phyloP scores from a whole-genome alignment of 768 basidiomycete genomes.

The Mycena galopus region DNA sequence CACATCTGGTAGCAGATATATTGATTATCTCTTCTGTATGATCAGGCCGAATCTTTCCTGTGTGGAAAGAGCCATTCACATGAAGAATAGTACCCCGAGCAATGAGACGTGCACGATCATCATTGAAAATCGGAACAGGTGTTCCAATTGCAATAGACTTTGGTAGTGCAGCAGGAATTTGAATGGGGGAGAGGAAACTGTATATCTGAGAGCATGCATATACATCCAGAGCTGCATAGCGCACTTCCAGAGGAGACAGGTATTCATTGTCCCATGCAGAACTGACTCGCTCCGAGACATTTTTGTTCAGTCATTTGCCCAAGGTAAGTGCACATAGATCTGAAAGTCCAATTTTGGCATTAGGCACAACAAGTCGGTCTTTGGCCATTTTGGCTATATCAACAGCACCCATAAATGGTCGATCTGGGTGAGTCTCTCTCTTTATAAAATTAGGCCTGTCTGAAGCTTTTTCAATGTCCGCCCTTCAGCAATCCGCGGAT shows the following conservation, averaged over 20 bases:
- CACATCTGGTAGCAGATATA: slow-evolving; percentile 31
- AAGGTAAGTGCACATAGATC: slow-evolving; percentile 48
- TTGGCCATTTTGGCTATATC: slow-evolving; percentile 37
- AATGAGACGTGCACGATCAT: neutral
- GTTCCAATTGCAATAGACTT: neutral
- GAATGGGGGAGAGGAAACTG: neutral
- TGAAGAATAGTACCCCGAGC: neutral
- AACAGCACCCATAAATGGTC: slow-evolving; percentile 19
- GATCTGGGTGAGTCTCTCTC: neutral
- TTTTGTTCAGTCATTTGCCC: slow-evolving; percentile 35
- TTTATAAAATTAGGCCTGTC: no score
- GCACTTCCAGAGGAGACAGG: neutral
- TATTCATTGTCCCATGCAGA: slow-evolving; percentile 4
- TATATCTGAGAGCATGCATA: neutral
- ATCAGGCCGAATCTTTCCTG: neutral
- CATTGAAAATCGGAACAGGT: neutral
- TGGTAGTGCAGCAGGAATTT: neutral
- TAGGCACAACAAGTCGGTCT: slow-evolving; percentile 33
- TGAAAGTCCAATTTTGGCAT: slow-evolving; percentile 42
- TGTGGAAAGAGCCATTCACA: neutral
- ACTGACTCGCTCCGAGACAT: slow-evolving; percentile 37
- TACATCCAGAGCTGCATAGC: slow-evolving; percentile 1
- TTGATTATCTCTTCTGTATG: neutral
- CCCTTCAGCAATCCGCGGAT: no score
- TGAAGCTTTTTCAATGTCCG: no score